Percentiles rank a stretch among this genome's conserved stretches.
These are phyloP conservation scores for Tremella yokohamensis DNA, from an alignment of 768 basidiomycete species.

Conservation along the genomic window DNA sequence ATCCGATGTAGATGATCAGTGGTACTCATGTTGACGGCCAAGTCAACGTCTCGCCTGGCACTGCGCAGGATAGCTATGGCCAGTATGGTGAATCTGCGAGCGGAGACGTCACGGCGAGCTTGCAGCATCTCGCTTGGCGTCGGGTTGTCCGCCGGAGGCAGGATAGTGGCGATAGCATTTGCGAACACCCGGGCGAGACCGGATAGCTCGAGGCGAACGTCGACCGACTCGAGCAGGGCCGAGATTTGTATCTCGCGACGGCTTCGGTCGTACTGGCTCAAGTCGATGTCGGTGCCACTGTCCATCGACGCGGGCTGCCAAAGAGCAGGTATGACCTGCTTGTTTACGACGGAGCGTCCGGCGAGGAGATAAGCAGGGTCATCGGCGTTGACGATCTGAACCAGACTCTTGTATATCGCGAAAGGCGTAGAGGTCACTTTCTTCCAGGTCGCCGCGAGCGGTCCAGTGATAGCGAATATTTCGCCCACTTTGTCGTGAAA, in stretches of 20 bases:
- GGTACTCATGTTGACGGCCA: constrained; percentile 4
- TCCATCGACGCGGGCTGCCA: constrained; percentile 47
- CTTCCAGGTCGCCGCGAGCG: constrained; percentile 6
- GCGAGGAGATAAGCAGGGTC: constrained; percentile 10
- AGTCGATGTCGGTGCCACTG: constrained; percentile 44
- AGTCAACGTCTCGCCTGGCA: constrained; percentile 11
- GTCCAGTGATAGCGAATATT: constrained; percentile 7
- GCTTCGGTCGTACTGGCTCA: constrained; percentile 35
- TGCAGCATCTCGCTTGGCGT: not conserved
- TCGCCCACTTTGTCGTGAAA: constrained; percentile 2
- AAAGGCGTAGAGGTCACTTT: not conserved
- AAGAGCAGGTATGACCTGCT: constrained; percentile 5
- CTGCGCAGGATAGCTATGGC: constrained; percentile 11
- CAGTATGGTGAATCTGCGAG: constrained; percentile 6
- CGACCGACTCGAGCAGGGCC: constrained; percentile 59
- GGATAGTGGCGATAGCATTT: constrained; percentile 5
- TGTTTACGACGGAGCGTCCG: not conserved
- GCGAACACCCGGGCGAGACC: constrained; percentile 51
- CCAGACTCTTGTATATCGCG: constrained; percentile 4
- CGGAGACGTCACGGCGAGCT: not conserved
- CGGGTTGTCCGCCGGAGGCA: not conserved
- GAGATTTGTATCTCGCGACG: constrained; percentile 62
- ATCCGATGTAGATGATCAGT: constrained; percentile 6
- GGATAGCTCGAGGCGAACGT: constrained; percentile 59
- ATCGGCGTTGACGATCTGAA: constrained; percentile 9